These are phyloP conservation scores for Kockiozyma suomiensis DNA, from an alignment of 805 yeast species.

Conservation along the genomic window DNA sequence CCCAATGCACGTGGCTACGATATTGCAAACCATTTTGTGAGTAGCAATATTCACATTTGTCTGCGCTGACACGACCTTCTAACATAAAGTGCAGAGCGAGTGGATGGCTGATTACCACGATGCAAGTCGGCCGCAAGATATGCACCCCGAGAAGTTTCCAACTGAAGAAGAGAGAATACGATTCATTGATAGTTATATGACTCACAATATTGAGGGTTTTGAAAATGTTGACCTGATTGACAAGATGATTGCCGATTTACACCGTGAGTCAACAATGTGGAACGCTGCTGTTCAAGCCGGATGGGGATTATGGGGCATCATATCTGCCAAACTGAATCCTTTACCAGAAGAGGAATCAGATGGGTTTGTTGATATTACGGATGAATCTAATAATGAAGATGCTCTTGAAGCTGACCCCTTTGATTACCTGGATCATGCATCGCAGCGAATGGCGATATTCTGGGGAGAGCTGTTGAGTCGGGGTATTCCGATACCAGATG, in stretches of 20 bases:
- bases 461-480: constrained; percentile 73
- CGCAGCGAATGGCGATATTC: constrained; percentile 70
- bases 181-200: constrained; percentile 76
- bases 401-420: constrained; percentile 62
- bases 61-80: no score
- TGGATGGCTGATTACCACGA: constrained; percentile 96
- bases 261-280: constrained; percentile 73
- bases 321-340: constrained; percentile 58
- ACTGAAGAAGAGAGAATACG: constrained; percentile 65
- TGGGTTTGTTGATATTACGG: constrained; percentile 38
- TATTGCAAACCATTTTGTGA: constrained; percentile 78
- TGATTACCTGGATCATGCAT: constrained; percentile 73
- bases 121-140: constrained; percentile 55
- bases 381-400: constrained; percentile 35
- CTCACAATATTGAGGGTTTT: constrained; percentile 44
- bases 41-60: no score
- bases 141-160: constrained; percentile 67
- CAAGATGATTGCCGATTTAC: constrained; percentile 53
- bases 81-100: constrained; percentile 58
- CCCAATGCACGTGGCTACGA: constrained; percentile 88
- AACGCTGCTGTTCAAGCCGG: constrained; percentile 73
- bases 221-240: constrained; percentile 47
- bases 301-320: constrained; percentile 93
- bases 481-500: constrained; percentile 47
- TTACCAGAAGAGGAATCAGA: constrained; percentile 36